Percentiles rank a stretch among this genome's conserved stretches.
phyloP scores from a whole-genome alignment of 768 basidiomycete species.

The Pleurotus tuber-regium region DNA sequence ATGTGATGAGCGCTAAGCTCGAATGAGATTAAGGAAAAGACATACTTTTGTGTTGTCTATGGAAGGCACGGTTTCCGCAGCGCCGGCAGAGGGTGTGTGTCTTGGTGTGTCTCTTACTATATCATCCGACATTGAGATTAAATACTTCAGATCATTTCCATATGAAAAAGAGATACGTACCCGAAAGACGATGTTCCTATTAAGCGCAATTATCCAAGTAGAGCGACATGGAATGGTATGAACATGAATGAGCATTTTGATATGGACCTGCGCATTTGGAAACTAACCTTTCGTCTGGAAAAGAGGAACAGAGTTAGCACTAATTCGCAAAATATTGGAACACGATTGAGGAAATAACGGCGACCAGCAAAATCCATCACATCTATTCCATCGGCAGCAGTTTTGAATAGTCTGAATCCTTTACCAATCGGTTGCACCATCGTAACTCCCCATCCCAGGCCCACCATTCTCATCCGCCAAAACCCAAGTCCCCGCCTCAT shows the following conservation, averaged over 20 bases:
- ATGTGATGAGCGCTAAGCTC: neutral
- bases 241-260: neutral
- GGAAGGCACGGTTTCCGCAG: conserved; percentile 94
- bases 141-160: neutral
- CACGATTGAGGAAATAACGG: conserved; percentile 4
- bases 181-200: conserved; percentile 95
- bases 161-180: conserved; percentile 44
- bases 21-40: conserved; percentile 6
- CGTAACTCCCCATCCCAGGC: conserved; percentile 19
- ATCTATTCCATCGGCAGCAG: too few species aligned
- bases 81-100: conserved; percentile 97
- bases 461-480: conserved; percentile 15
- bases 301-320: conserved; percentile 25
- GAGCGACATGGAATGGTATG: too few species aligned
- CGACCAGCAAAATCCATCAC: conserved; percentile 19
- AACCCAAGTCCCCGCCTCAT: conserved; percentile 2
- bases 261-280: conserved; percentile 11
- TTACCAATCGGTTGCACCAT: too few species aligned
- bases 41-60: conserved; percentile 97
- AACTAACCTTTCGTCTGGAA: conserved; percentile 82
- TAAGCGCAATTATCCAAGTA: too few species aligned
- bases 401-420: too few species aligned
- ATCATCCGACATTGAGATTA: conserved; percentile 8
- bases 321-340: conserved; percentile 8
- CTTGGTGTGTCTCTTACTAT: conserved; percentile 96